A percentile compares a stretch with the other conserved stretches of the same genome.
Conservation (phyloP, 306 rosid genomes). For the Styphnolobium japonicum region DNA sequence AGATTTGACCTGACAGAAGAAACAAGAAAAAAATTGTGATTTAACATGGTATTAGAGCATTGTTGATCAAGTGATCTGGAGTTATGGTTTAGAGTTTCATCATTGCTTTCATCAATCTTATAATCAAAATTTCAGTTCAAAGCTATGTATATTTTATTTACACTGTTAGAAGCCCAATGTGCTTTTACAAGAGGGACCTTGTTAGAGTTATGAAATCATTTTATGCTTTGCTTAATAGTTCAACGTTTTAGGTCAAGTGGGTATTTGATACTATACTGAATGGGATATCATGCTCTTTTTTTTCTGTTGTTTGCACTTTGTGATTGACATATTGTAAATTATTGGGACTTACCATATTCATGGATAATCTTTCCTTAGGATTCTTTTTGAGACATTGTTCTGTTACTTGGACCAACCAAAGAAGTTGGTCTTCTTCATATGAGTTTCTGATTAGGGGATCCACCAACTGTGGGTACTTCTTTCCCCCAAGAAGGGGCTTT, state of each 20-base stretch:
- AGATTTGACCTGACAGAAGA: not conserved
- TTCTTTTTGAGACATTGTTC: conserved; percentile 44
- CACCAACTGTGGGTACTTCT: conserved; percentile 31
- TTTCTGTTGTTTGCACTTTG: not conserved
- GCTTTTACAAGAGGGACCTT: not conserved
- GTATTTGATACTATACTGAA: not conserved
- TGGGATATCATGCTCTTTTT: not conserved
- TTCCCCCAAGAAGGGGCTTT: conserved; percentile 40
- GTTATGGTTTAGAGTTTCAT: not conserved
- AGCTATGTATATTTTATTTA: not conserved
- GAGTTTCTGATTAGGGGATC: conserved; percentile 38
- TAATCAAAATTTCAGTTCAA: not conserved
- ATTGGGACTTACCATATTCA: conserved; percentile 42
- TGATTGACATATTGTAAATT: not conserved
- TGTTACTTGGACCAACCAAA: conserved; percentile 33
- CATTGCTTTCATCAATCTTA: not conserved
- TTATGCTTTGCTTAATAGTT: not conserved
- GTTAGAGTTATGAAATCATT: not conserved
- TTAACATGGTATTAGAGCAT: not conserved
- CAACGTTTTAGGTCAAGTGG: not conserved
- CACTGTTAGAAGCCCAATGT: not conserved
- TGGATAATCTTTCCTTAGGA: conserved; percentile 41
- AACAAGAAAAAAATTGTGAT: not conserved
- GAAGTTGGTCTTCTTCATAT: conserved; percentile 38
- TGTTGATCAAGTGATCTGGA: not conserved